Percentiles rank a stretch among this genome's conserved stretches.
Conservation (phyloP, 2,329 filamentous ascomycete genomes). For the Hypomyces rosellus region DNA sequence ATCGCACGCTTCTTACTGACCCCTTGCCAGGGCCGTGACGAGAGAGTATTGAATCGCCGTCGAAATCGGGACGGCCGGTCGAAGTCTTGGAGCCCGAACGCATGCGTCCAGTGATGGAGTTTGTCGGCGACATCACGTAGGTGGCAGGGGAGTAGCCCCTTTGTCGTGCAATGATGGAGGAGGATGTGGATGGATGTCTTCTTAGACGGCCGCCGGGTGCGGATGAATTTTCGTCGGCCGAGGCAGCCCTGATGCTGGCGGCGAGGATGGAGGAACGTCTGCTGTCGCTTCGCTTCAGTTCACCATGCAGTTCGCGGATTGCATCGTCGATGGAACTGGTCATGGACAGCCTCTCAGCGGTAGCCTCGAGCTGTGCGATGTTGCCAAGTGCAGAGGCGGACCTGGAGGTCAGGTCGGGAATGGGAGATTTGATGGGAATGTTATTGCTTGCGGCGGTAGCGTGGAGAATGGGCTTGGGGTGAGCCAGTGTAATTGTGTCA, state of each 20-base stretch:
- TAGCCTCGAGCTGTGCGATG: conserved; percentile 68
- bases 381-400: conserved; percentile 59
- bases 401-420: conserved; percentile 54
- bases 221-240: conserved; percentile 23
- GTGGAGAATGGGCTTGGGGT: conserved; percentile 41
- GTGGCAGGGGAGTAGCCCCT: conserved; percentile 65
- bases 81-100: conserved; percentile 51
- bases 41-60: conserved; percentile 35
- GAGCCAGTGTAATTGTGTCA: conserved; percentile 12
- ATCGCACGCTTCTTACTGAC: conserved; percentile 45
- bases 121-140: conserved; percentile 60
- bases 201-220: conserved; percentile 23
- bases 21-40: conserved; percentile 50
- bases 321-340: conserved; percentile 72
- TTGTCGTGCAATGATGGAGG: conserved; percentile 63
- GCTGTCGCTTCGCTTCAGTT: conserved; percentile 65
- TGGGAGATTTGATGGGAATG: conserved; percentile 33
- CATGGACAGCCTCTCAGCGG: conserved; percentile 66
- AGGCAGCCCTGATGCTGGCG: conserved; percentile 34
- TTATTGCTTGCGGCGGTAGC: conserved; percentile 39
- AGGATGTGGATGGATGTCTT: conserved; percentile 42
- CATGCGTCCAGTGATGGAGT: conserved; percentile 52
- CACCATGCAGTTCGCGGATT: conserved; percentile 65
- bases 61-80: conserved; percentile 32
- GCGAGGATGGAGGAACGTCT: conserved; percentile 57